Base-by-base conservation (phyloP, 371 early-diverging fungal species). In the Apophysomyces trapeziformis region DNA sequence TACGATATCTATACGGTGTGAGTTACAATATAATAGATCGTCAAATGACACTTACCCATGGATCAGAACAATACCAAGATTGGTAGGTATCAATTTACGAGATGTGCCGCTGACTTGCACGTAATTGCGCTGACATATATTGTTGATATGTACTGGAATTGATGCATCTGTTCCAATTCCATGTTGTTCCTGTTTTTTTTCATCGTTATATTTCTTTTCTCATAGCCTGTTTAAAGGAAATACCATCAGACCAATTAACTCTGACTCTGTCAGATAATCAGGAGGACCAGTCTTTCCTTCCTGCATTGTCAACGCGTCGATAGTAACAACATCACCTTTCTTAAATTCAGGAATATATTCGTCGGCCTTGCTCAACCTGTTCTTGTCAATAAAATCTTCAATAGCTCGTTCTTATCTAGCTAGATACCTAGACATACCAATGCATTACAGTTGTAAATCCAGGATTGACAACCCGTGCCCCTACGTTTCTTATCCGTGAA, bases 161-260 rank as follows among this genome's bases (percentile, higher is more conserved):
- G 90, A 88, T 6, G 91, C 91, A 75, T 92, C 92, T 5, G 92
- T 92, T n/a, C 92, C 92, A 57, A 92, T 92, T 13, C 92, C 92
- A 70, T 90, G 79, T 59, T 86, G 87, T 70, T 92, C 92, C 90
- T 68, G 46, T 80, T 11, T 38, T 5, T 9, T 41, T 11, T 47
- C 38, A 18, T 16, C 12, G 57, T 63, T 32, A 41, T 38, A n/a
- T 26, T 26, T 26, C 32, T 26, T 26, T 26, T 26, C 32, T 26
- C 32, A 60, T 60, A 59, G 58, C 47, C 12, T 8, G 5, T 41
- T 8, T 4, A 12, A 41, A 60, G n/a, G 76, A 68, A 35, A 16
- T 63, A 71, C 68, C 80, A 80, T 78, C 12, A 80, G 39, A 0
- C 80, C 81, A 74, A 92, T 90, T 1, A 92, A 65, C 59, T 92